A percentile compares a stretch with the other conserved stretches of the same genome.
Evolutionary conservation across 2,329 filamentous ascomycete genomes (phyloP).

Genomic region (Neoascochyta sp.): DNA sequence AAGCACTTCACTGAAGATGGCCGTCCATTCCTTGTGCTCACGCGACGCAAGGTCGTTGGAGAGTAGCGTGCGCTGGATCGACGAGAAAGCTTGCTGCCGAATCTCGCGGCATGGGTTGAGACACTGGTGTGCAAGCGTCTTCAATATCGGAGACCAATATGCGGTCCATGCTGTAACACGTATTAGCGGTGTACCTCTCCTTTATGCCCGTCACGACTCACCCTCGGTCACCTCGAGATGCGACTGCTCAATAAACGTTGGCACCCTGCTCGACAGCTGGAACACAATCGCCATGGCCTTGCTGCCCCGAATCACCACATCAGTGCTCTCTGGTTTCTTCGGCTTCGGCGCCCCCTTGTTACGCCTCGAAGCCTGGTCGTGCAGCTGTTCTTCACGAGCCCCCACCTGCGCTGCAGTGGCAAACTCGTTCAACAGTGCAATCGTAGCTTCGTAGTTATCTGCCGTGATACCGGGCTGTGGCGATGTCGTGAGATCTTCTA

Average conservation of each 20-base stretch:
- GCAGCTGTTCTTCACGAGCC: constrained; percentile 64
- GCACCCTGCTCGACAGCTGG: constrained; percentile 75
- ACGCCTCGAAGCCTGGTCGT: constrained; percentile 53
- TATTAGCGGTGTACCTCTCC: too few species aligned
- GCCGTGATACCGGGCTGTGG: constrained; percentile 81
- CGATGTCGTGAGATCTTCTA: constrained; percentile 68
- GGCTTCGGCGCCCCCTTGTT: constrained; percentile 49
- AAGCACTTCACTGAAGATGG: constrained; percentile 89
- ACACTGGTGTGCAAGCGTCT: constrained; percentile 82
- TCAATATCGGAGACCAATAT: constrained; percentile 95
- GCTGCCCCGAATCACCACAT: constrained; percentile 70
- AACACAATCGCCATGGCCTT: constrained; percentile 80
- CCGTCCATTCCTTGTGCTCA: constrained; percentile 87
- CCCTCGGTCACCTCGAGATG: constrained; percentile 84
- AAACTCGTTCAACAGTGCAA: constrained; percentile 83
- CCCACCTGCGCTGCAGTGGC: constrained; percentile 76
- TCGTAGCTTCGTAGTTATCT: constrained; percentile 90
- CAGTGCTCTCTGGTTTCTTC: constrained; percentile 60
- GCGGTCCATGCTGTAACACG: constrained; percentile 82
- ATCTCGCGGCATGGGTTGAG: constrained; percentile 93
- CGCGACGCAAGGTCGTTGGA: constrained; percentile 79
- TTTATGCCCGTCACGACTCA: constrained; percentile 43
- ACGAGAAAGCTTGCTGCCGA: constrained; percentile 80
- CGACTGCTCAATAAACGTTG: constrained; percentile 84
- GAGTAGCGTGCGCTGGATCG: constrained; percentile 78